Evolutionary conservation across 257 asterid species (phyloP).

Genomic region (Perilla frutescens): DNA sequence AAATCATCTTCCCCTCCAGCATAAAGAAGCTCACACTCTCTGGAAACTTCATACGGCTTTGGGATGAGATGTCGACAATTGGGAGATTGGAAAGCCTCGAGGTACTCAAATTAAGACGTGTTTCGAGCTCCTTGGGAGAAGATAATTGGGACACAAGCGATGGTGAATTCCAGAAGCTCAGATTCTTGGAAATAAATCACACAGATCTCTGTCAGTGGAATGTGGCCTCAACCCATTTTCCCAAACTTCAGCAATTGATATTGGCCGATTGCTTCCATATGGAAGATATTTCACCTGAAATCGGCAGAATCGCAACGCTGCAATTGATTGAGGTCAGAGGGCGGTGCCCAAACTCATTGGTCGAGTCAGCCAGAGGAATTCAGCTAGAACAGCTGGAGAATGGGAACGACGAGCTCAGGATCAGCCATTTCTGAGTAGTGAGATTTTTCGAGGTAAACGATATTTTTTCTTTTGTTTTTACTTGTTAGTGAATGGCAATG

Average conservation of each 20-base stretch:
- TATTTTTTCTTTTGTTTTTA: no score
- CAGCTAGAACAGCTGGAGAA: conserved; percentile 15
- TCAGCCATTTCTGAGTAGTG: neutral
- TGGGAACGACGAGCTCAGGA: conserved; percentile 16
- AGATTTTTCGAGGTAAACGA: no score
- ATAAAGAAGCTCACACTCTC: conserved; percentile 5
- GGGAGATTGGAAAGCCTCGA: conserved; percentile 19
- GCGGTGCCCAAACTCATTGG: neutral
- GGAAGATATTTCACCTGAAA: conserved; percentile 3
- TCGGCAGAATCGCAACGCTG: neutral
- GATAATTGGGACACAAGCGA: conserved; percentile 12
- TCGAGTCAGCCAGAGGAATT: conserved; percentile 13
- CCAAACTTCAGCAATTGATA: conserved; percentile 8
- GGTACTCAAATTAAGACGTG: neutral
- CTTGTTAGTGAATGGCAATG: no score
- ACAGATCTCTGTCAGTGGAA: conserved; percentile 1
- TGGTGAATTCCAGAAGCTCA: conserved; percentile 20
- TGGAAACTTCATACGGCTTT: neutral
- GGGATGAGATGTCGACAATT: conserved; percentile 4
- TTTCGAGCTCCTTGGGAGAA: neutral
- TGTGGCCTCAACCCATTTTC: conserved; percentile 19
- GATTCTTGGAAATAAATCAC: neutral
- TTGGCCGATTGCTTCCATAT: neutral
- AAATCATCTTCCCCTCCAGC: neutral
- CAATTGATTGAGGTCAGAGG: conserved; percentile 9